A percentile compares a stretch with the other conserved stretches of the same genome.
Conservation (phyloP, 345 rosid species). For the Lepidium sativum region DNA sequence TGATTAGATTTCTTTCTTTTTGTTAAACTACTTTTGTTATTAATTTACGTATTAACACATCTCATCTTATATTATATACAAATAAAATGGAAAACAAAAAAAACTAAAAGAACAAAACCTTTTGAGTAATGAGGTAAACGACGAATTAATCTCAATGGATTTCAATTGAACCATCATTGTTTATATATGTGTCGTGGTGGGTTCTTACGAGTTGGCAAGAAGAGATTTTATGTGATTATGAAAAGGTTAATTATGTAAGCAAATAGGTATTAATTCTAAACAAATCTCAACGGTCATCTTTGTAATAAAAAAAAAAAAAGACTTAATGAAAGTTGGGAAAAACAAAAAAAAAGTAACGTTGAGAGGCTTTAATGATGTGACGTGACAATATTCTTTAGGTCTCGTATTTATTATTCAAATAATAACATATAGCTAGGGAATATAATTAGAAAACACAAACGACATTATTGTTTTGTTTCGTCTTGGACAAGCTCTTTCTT, state of each 20-base stretch:
- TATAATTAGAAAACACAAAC: background rate
- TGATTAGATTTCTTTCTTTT: too few relatives aligned
- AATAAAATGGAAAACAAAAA: too few relatives aligned
- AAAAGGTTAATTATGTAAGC: background rate
- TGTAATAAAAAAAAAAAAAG: conserved; percentile 20
- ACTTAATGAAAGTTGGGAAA: conserved; percentile 9
- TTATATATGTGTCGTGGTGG: too few relatives aligned
- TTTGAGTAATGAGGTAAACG: background rate
- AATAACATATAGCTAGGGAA: too few relatives aligned
- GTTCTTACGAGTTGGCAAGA: background rate
- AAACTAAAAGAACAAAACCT: too few relatives aligned
- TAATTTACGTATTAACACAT: too few relatives aligned
- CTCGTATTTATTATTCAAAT: background rate
- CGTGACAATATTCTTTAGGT: conserved; percentile 18
- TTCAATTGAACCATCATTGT: background rate
- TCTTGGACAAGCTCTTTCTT: background rate
- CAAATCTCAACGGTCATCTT: conserved; percentile 30
- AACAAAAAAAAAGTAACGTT: conserved; percentile 18
- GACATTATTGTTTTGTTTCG: background rate
- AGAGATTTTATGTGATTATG: background rate
- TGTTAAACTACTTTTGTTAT: too few relatives aligned
- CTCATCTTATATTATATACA: too few relatives aligned
- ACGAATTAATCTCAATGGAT: background rate
- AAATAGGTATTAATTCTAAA: background rate
- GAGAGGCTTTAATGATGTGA: conserved; percentile 17